Evolutionary conservation across 148 eudicot genomes (phyloP), one percentile per base, ranked within the genome.

Genomic region (Chenopodium formosanum): DNA sequence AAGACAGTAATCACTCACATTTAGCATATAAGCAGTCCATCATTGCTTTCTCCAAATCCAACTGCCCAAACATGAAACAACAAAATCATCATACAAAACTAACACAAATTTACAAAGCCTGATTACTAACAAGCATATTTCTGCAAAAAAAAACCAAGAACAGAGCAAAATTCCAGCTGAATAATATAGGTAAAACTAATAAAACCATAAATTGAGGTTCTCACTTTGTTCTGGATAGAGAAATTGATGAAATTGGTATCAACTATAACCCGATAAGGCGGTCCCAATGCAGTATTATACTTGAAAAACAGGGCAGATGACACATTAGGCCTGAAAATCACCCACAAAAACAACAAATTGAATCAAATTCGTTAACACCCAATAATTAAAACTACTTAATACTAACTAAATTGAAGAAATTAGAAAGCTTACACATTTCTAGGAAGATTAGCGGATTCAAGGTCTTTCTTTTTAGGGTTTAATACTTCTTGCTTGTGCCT

Each of bases 201-300:
- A 62, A 80, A n/a, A 40, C 52, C 23, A 52, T 1, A 9, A 66
- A 23, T 66, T 11, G 44, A 37, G 70, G 17, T 0, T 20, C 94
- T 88, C 68, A 95, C 99, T 80, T 95, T 95, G 70, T 95, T 95
- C 80, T 95, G 97, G 68, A 95, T 95, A 12, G 99, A 95, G 88
- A 95, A 95, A 88, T 95, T 95, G 84, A 95, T 94, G 87, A 96
- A 96, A 87, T 96, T 96, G 78, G 99, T 96, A 90, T 96, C 98
- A 48, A 96, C 97, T 83, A 96, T 83, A 72, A 94, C 99, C 80
- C 92, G 83, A 65, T 96, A 96, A 37, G 99, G 99, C 7, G 99
- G 99, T 70, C 98, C 98, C 80, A 96, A 79, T 0, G 98, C 99
- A 16, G 94, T 90, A 80, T 96, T 96, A 75, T 96, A 80, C 87